These are phyloP conservation scores for Claviceps arundinis DNA, from an alignment of 2,329 filamentous ascomycete species.

Conservation along the genomic window DNA sequence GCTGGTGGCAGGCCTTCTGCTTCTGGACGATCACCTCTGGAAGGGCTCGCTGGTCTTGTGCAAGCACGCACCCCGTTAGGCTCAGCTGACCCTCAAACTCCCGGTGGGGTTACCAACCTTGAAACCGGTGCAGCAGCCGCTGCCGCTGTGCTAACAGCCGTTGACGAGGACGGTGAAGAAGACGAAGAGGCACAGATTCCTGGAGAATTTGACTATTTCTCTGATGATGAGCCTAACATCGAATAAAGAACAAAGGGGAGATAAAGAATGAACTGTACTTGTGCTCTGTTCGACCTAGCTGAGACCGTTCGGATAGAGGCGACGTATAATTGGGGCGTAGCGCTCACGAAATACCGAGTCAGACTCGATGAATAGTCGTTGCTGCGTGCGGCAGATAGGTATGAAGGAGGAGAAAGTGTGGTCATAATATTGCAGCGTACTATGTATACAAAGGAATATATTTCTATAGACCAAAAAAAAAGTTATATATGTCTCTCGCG, in stretches of 20 bases:
- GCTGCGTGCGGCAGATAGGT: too few relatives aligned
- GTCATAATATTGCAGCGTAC: too few relatives aligned
- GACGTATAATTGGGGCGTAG: too few relatives aligned
- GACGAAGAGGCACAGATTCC: constrained; percentile 60
- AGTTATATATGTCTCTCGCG: too few relatives aligned
- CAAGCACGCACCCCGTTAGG: constrained; percentile 22
- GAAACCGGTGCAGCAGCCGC: constrained; percentile 51
- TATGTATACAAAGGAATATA: too few relatives aligned
- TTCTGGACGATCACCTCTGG: constrained; percentile 19
- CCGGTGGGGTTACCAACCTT: constrained; percentile 29
- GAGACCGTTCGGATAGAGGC: too few relatives aligned
- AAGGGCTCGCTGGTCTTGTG: constrained; percentile 20
- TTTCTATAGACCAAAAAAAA: too few relatives aligned
- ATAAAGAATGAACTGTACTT: neutral
- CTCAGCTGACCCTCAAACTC: constrained; percentile 15
- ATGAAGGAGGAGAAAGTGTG: too few relatives aligned
- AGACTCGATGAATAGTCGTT: too few relatives aligned
- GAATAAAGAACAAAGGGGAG: constrained; percentile 11
- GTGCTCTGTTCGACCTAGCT: too few relatives aligned
- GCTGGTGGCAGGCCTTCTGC: constrained; percentile 19
- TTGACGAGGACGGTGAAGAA: constrained; percentile 71
- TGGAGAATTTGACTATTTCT: constrained; percentile 65
- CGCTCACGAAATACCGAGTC: too few relatives aligned
- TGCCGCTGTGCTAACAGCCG: constrained; percentile 68
- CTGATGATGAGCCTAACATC: constrained; percentile 42